Evolutionary conservation across 768 basidiomycete species (phyloP), one percentile per base, ranked within the genome.

Genomic region (Coprinopsis strossmayeri): DNA sequence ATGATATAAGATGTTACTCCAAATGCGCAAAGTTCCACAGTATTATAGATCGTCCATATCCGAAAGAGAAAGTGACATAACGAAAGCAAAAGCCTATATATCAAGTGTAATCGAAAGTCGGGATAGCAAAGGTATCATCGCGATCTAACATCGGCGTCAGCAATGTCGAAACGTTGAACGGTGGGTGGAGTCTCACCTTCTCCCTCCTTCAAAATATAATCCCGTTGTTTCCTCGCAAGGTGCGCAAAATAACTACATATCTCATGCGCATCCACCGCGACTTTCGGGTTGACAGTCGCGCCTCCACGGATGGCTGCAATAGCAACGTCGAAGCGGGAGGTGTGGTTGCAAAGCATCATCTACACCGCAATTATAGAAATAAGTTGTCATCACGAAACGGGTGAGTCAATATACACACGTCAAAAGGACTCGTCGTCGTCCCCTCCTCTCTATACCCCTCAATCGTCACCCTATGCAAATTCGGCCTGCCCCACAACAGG

Each of bases 351-450:
- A 15, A 87, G 62, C 84, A 87, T 82, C 86, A 87, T 87, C 80
- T 84, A 37, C 9, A n/a, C 10, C 10, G 18, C n/a, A 18, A 9
- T 18, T 10, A 38, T 12, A 18, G 37, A 9, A 38, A 27, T 5
- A 28, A 10, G 20, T 40, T 23, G 34, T 17, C 17, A 21, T 42
- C 34, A 18, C 46, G 34, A 40, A 17, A 20, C 46, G 34, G 21
- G 38, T n/a, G n/a, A n/a, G n/a, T n/a, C 23, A 20, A 20, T 24
- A 18, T 18, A 66, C 77, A 53, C 53, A 81, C 81, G 57, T 86
- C 84, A 53, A 87, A 88, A n/a, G 86, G 85, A 9, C 84, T 83
- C 20, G 88, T 91, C 15, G 88, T 90, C 1, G 84, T 87, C 12
- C 87, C 83, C 64, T 87, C 84, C 60, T 87, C 86, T 28, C 66